Conservation (phyloP, 2,329 filamentous ascomycete genomes). For the Aspergillus tanneri region DNA sequence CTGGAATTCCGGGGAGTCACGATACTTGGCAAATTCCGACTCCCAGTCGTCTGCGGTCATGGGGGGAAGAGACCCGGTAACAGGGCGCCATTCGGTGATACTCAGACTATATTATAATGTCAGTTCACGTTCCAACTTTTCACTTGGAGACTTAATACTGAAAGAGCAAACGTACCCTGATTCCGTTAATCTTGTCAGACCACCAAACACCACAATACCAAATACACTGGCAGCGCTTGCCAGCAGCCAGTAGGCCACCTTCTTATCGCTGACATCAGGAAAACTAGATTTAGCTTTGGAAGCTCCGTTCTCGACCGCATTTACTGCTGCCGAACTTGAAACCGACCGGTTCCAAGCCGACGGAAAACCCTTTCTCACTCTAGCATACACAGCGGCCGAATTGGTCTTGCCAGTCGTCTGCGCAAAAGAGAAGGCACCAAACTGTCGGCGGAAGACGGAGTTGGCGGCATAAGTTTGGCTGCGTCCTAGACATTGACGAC, state of each 20-base stretch:
- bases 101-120: constrained; percentile 63
- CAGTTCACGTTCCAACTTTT: constrained; percentile 2
- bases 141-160: neutral
- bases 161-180: constrained; percentile 64
- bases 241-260: constrained; percentile 87
- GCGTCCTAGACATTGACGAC: constrained; percentile 41
- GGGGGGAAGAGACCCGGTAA: constrained; percentile 87
- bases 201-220: constrained; percentile 93
- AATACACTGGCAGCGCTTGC: constrained; percentile 92
- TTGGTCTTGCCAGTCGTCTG: constrained; percentile 28
- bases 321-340: constrained; percentile 22
- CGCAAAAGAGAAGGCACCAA: constrained; percentile 28
- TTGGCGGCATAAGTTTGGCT: constrained; percentile 31
- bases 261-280: constrained; percentile 67
- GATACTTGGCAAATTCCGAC: constrained; percentile 89
- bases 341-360: constrained; percentile 24
- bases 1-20: constrained; percentile 86
- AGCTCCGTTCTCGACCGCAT: constrained; percentile 23
- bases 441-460: constrained; percentile 32
- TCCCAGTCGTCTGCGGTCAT: constrained; percentile 80
- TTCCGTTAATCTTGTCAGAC: constrained; percentile 88
- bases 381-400: constrained; percentile 24
- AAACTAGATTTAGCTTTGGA: constrained; percentile 43
- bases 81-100: constrained; percentile 98
- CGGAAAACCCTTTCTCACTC: constrained; percentile 31